Percentiles rank a stretch among this genome's conserved stretches.
These are phyloP conservation scores for Tetraselmis striata DNA, from an alignment of 139 green algal genomes.

Conservation along the genomic window DNA sequence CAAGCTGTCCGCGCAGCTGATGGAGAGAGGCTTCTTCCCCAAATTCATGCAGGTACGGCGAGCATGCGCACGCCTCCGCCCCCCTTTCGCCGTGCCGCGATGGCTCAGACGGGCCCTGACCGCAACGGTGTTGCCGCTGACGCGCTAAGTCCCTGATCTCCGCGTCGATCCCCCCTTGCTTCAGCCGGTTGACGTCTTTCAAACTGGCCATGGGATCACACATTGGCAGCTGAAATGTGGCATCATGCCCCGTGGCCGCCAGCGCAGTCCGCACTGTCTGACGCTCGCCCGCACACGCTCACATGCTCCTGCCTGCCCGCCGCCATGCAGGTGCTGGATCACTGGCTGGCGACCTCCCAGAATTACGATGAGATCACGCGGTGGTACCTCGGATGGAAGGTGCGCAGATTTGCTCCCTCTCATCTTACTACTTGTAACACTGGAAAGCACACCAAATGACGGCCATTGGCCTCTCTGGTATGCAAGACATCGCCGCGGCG, in stretches of 20 bases:
- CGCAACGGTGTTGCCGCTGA: background rate
- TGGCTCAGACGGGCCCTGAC: background rate
- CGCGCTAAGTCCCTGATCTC: background rate
- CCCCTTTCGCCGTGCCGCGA: background rate
- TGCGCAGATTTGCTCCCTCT: no score
- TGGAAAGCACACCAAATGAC: no score
- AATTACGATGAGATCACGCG: conserved; percentile 86
- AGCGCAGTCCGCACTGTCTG: no score
- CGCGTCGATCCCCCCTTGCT: no score
- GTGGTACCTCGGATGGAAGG: conserved; percentile 95
- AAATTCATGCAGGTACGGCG: conserved; percentile 30
- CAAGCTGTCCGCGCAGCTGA: conserved; percentile 48
- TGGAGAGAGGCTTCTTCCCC: conserved; percentile 58
- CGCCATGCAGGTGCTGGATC: conserved; percentile 56
- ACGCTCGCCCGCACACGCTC: no score
- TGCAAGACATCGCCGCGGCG: no score
- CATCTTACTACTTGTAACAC: no score
- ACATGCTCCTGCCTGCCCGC: background rate
- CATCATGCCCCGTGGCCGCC: no score
- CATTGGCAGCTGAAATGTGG: no score
- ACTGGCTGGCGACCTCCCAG: conserved; percentile 70
- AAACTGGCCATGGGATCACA: no score
- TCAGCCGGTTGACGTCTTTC: no score
- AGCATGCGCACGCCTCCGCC: background rate
- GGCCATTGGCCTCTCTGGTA: no score